Evolutionary conservation across 345 rosid genomes (phyloP).

Genomic region (Acer saccharum): DNA sequence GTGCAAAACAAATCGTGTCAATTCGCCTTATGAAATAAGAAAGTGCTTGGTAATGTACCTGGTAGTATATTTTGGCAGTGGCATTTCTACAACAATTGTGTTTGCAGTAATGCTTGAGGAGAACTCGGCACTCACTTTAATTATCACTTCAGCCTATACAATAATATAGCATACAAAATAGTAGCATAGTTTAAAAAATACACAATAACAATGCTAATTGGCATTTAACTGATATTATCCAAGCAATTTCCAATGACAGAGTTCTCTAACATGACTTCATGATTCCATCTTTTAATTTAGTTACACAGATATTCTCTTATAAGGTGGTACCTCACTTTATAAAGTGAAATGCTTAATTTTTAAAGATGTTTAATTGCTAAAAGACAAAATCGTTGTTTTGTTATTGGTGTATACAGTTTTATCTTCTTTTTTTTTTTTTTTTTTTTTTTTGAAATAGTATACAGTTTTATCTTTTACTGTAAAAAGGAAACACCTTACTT

Average conservation of each 20-base stretch:
- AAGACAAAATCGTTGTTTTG: background rate
- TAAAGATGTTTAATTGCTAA: background rate
- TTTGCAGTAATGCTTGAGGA: conserved; percentile 81
- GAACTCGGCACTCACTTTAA: conserved; percentile 84
- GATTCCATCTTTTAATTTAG: background rate
- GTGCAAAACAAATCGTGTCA: background rate
- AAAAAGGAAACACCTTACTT: background rate
- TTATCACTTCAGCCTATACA: conserved; percentile 86
- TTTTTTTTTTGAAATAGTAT: background rate
- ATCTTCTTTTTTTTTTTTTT: background rate
- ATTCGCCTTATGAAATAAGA: conserved; percentile 6
- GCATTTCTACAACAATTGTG: conserved; percentile 83
- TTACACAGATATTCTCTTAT: background rate
- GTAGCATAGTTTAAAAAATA: background rate
- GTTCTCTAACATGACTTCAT: background rate
- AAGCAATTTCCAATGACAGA: background rate
- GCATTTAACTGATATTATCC: background rate
- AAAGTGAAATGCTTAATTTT: background rate
- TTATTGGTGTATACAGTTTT: background rate
- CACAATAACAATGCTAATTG: background rate
- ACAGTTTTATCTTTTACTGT: background rate
- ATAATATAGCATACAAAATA: conserved; percentile 17
- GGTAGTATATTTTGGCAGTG: conserved; percentile 84
- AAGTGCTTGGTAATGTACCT: conserved; percentile 47
- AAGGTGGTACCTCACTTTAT: background rate